Evolutionary conservation across 257 asterid genomes (phyloP), one percentile per base, ranked within the genome.

Genomic region (Nicotiana undulata): DNA sequence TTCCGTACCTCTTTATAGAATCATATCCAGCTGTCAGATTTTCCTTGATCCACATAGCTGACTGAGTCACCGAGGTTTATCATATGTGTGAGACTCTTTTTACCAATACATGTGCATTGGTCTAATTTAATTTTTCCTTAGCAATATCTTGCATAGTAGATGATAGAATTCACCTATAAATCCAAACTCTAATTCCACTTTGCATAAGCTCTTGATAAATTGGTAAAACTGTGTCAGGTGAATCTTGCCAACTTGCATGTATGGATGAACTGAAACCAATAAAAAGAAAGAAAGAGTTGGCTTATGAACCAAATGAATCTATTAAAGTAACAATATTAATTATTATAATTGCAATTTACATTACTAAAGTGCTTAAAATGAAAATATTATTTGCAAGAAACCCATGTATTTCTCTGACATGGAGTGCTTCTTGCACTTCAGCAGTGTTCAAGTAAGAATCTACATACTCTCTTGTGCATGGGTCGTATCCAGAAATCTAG

Each of bases 401-500:
- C 8, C 97, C 97, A 90, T 7, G 85, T 53, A 81, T 20, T 32
- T 88, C 88, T 0, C 87, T 88, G 49, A 83, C 76, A 76, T 92
- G 97, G 32, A 90, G 83, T 20, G 91, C 86, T 75, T 85, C 77
- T 77, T 90, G 97, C 75, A 90, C 92, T 17, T 84, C 86, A 0
- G 84, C 88, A 6, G 72, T 82, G 87, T 92, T 92, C 10, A 92
- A 85, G 52, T 88, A 92, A 46, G 81, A 2, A 9, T 2, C 5
- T 0, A 82, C 89, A 31, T 92, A 90, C 0, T 81, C 53, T 15
- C 13, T 72, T 0, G 91, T 82, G 88, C 94, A 92, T 8, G 94
- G 94, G 90, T 90, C 94, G 12, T 46, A 91, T n/a, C 82, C 83
- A 16, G 90, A 84, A 24, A 76, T 28, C 90, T 89, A 83, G 49